These are phyloP conservation scores for Salix arbutifolia DNA, from an alignment of 345 rosid species.

Conservation along the genomic window DNA sequence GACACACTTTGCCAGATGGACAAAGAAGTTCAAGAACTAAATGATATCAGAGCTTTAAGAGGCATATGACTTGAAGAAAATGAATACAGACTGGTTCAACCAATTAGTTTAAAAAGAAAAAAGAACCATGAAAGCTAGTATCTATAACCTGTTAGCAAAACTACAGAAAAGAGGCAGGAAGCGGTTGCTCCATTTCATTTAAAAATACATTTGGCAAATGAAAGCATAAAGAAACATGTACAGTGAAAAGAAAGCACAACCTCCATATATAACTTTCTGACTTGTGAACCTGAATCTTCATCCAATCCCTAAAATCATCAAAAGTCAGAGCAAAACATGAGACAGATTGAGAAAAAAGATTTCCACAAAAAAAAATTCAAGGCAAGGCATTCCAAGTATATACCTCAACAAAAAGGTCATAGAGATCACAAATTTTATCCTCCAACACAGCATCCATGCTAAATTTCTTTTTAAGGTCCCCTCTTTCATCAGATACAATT, in stretches of 20 bases:
- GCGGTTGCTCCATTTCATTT: background rate
- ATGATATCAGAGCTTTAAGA: background rate
- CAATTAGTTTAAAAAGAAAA: background rate
- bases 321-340: constrained; percentile 14
- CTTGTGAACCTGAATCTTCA: constrained; percentile 76
- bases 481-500: constrained; percentile 46
- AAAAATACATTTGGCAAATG: background rate
- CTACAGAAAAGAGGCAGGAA: background rate
- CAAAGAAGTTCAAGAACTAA: background rate
- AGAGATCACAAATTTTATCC: constrained; percentile 89
- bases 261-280: constrained; percentile 81
- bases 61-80: background rate
- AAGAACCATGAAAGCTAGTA: background rate
- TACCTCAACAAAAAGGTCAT: constrained; percentile 90
- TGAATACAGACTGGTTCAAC: background rate
- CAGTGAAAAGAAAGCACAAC: constrained; percentile 33
- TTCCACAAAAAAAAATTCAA: background rate
- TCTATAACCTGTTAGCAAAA: background rate
- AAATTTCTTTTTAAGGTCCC: constrained; percentile 45
- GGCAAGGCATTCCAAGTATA: constrained; percentile 9
- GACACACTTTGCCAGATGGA: background rate
- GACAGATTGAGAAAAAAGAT: constrained; percentile 7
- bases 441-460: constrained; percentile 68
- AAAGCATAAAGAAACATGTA: background rate
- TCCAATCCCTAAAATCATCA: constrained; percentile 66